A percentile compares a stretch with the other conserved stretches of the same genome.
These are phyloP conservation scores for Perkinsela sp. DNA, from an alignment of 208 protist genomes.

Conservation along the genomic window DNA sequence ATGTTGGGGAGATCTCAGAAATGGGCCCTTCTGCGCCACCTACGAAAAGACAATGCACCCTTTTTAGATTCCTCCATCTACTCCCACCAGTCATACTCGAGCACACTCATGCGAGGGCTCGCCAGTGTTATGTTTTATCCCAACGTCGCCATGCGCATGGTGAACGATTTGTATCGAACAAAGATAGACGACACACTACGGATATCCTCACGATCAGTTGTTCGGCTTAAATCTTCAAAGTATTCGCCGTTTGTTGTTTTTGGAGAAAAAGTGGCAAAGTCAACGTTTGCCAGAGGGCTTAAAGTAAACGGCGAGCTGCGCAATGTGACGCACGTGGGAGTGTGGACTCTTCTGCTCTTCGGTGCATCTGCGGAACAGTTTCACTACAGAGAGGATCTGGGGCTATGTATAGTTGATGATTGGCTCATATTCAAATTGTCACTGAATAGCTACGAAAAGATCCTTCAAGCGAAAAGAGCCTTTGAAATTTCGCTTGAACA, in stretches of 20 bases:
- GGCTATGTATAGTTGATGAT: conserved; percentile 24
- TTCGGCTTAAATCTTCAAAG: background rate
- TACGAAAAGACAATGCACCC: background rate
- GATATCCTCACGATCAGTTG: background rate
- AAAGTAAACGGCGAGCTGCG: background rate
- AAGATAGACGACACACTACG: background rate
- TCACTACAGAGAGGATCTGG: conserved; percentile 11
- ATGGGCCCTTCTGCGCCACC: background rate
- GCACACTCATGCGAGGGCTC: background rate
- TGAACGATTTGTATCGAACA: background rate
- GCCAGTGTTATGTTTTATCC: background rate
- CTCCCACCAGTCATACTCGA: background rate
- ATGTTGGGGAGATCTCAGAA: background rate
- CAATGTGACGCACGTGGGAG: conserved; percentile 11
- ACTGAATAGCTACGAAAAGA: background rate
- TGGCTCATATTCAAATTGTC: conserved; percentile 19
- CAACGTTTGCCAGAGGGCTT: background rate
- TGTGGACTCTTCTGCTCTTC: conserved; percentile 52
- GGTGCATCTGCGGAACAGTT: conserved; percentile 22
- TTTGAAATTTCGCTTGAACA: background rate
- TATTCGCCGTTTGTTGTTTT: background rate
- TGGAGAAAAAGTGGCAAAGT: background rate
- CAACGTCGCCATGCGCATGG: background rate
- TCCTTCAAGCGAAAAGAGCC: background rate
- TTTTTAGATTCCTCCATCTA: background rate